Percentiles rank a stretch among this genome's conserved stretches.
Conservation (phyloP, 2,329 filamentous ascomycete species). For the Lachnellula subtilissima region DNA sequence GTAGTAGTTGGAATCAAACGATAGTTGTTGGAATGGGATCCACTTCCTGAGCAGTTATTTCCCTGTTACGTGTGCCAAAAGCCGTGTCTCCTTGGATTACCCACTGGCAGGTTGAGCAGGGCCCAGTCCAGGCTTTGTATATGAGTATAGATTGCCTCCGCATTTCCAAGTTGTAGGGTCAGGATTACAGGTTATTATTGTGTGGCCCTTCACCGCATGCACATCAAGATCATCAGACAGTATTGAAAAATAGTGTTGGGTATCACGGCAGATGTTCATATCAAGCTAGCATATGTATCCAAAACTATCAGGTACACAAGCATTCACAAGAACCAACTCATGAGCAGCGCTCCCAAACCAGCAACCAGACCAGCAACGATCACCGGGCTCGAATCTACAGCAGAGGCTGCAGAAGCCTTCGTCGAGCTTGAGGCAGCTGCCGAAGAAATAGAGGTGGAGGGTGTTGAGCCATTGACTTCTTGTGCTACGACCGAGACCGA, state of each 20-base stretch:
- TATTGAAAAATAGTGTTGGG: too few species aligned
- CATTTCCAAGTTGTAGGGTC: too few species aligned
- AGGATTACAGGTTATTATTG: too few species aligned
- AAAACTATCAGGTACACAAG: not conserved
- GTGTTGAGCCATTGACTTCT: slow-evolving; percentile 3
- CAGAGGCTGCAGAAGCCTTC: not conserved
- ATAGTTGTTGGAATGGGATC: slow-evolving; percentile 5
- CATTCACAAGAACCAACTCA: slow-evolving; percentile 5
- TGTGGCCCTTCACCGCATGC: too few species aligned
- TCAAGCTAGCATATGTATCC: not conserved
- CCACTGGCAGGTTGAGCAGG: too few species aligned
- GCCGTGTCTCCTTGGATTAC: too few species aligned
- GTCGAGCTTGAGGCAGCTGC: not conserved
- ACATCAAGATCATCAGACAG: too few species aligned
- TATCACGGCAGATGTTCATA: not conserved
- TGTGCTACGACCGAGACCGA: slow-evolving; percentile 35
- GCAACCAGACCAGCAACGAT: not conserved
- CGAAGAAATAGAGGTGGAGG: not conserved
- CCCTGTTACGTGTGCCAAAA: too few species aligned
- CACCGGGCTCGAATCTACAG: not conserved
- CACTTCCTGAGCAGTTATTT: not conserved
- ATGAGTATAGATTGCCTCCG: too few species aligned
- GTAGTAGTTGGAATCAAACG: slow-evolving; percentile 86
- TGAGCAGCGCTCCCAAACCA: slow-evolving; percentile 1
- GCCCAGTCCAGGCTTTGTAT: too few species aligned